Evolutionary conservation across 2,329 filamentous ascomycete genomes (phyloP).

Genomic region (Setomelanomma holmii): DNA sequence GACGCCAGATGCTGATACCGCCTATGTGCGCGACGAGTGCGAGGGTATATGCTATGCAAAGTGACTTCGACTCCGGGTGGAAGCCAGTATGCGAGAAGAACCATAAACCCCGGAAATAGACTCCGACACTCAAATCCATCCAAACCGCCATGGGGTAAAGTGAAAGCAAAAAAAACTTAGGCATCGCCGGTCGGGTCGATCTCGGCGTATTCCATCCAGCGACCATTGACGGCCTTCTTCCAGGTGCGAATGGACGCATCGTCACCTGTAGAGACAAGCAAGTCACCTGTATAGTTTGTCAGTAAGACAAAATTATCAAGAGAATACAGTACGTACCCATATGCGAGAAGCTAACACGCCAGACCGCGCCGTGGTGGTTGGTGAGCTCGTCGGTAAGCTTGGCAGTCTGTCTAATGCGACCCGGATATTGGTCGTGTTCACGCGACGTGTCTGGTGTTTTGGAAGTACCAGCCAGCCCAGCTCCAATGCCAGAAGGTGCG

Average conservation of each 20-base stretch:
- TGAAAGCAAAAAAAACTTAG: conserved; percentile 13
- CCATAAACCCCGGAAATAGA: conserved; percentile 12
- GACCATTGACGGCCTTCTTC: conserved; percentile 57
- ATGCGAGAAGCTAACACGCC: conserved; percentile 72
- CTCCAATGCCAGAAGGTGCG: conserved; percentile 60
- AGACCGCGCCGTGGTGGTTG: conserved; percentile 73
- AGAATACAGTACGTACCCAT: conserved; percentile 52
- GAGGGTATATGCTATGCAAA: conserved; percentile 37
- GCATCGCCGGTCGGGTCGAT: conserved; percentile 50
- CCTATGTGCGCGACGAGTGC: neutral
- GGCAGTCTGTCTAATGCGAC: conserved; percentile 69
- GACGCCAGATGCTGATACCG: neutral
- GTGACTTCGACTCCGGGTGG: conserved; percentile 19
- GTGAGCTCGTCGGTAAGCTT: conserved; percentile 72
- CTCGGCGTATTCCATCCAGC: conserved; percentile 58
- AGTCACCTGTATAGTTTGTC: conserved; percentile 65
- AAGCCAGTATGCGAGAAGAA: conserved; percentile 19
- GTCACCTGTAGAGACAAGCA: conserved; percentile 78
- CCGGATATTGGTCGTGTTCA: conserved; percentile 65
- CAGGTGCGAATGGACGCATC: conserved; percentile 67
- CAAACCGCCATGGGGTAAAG: conserved; percentile 17
- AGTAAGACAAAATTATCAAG: conserved; percentile 7
- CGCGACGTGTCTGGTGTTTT: conserved; percentile 56
- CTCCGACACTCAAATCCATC: conserved; percentile 8
- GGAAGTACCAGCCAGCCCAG: conserved; percentile 57